phyloP scores from a whole-genome alignment of 2,329 filamentous ascomycete genomes.

The Hortaea werneckii region DNA sequence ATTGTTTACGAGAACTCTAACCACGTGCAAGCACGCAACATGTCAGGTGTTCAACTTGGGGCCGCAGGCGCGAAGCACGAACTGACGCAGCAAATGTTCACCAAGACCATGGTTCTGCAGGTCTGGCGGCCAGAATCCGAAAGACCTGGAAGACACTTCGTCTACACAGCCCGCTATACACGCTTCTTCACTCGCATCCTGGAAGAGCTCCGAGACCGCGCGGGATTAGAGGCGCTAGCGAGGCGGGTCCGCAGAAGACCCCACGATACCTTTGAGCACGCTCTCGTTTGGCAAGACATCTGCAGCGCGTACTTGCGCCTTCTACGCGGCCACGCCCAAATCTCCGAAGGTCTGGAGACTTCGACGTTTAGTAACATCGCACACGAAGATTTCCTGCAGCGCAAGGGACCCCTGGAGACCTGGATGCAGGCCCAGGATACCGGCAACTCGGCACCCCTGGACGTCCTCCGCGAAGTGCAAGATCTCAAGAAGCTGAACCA shows the following conservation, averaged over 20 bases:
- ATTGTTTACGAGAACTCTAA: conserved; percentile 47
- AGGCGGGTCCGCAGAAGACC: conserved; percentile 73
- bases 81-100: conserved; percentile 75
- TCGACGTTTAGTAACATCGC: conserved; percentile 53
- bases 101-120: conserved; percentile 88
- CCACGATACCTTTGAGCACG: conserved; percentile 59
- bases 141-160: conserved; percentile 73
- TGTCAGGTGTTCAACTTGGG: conserved; percentile 24
- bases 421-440: conserved; percentile 45
- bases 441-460: conserved; percentile 40
- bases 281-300: conserved; percentile 52
- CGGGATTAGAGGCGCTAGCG: conserved; percentile 66
- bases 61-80: conserved; percentile 61
- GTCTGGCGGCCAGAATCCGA: conserved; percentile 93
- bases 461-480: conserved; percentile 54
- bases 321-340: conserved; percentile 46
- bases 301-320: conserved; percentile 48
- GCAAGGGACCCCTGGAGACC: conserved; percentile 49
- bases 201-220: conserved; percentile 62
- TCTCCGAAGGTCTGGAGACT: conserved; percentile 54
- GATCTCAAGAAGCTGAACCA: conserved; percentile 74
- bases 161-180: conserved; percentile 81
- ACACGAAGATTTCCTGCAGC: conserved; percentile 53
- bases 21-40: background rate
- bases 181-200: conserved; percentile 70